A percentile compares a stretch with the other conserved stretches of the same genome.
phyloP scores from a whole-genome alignment of 257 asterid species.

The Solanum pimpinellifolium region DNA sequence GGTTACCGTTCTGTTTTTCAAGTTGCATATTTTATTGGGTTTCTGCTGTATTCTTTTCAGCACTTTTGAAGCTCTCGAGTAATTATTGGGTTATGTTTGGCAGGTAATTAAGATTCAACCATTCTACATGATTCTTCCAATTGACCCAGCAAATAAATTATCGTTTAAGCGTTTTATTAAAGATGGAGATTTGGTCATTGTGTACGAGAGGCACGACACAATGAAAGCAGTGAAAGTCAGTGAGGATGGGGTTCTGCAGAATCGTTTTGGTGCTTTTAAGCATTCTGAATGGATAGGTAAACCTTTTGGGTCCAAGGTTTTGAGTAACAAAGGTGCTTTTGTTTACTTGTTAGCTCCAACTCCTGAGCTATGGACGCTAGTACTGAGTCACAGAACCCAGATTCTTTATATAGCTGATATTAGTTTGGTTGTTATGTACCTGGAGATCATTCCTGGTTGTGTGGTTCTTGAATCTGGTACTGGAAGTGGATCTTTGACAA shows the following conservation, averaged over 20 bases:
- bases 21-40: background rate
- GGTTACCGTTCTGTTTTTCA: background rate
- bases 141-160: slow-evolving; percentile 29
- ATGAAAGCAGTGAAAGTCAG: slow-evolving; percentile 77
- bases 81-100: background rate
- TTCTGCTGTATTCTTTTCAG: background rate
- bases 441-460: slow-evolving; percentile 89
- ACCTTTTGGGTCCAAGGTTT: slow-evolving; percentile 78
- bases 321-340: slow-evolving; percentile 70
- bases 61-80: background rate
- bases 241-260: slow-evolving; percentile 53
- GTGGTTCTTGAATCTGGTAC: slow-evolving; percentile 95
- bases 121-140: slow-evolving; percentile 32
- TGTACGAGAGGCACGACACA: slow-evolving; percentile 62
- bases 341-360: slow-evolving; percentile 87
- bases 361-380: slow-evolving; percentile 91
- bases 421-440: slow-evolving; percentile 75
- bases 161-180: slow-evolving; percentile 50
- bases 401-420: slow-evolving; percentile 90
- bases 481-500: slow-evolving; percentile 87
- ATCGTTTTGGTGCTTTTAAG: slow-evolving; percentile 80
- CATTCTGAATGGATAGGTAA: slow-evolving; percentile 92
- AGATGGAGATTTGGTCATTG: slow-evolving; percentile 74
- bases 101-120: background rate
- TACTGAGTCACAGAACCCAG: slow-evolving; percentile 95